Conservation (phyloP, 2,329 filamentous ascomycete genomes). For the Alternaria viburni region DNA sequence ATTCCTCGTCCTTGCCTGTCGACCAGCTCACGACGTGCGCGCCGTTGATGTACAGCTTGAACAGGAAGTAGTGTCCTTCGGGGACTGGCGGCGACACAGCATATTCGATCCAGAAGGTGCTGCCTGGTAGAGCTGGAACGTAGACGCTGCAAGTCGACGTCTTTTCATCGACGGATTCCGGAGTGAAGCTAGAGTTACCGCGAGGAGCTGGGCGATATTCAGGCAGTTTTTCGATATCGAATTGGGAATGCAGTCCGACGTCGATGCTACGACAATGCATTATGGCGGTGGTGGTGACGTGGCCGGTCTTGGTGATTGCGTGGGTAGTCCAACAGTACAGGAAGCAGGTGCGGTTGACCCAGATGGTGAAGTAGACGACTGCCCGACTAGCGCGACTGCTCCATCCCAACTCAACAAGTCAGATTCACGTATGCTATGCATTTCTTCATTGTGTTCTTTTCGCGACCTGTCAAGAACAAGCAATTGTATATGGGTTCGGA, state of each 20-base stretch:
- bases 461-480: neutral
- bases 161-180: constrained; percentile 25
- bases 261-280: constrained; percentile 49
- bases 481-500: neutral
- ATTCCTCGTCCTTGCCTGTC: constrained; percentile 50
- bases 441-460: neutral
- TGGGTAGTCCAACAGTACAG: neutral
- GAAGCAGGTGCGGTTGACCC: neutral
- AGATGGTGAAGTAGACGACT: neutral
- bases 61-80: constrained; percentile 48
- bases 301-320: neutral
- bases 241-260: constrained; percentile 51
- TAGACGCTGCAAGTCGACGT: constrained; percentile 44
- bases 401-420: neutral
- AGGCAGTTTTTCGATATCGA: constrained; percentile 48
- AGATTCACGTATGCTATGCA: neutral
- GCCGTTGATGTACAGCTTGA: constrained; percentile 55
- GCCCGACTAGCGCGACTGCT: neutral
- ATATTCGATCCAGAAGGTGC: constrained; percentile 55
- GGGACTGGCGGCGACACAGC: constrained; percentile 39
- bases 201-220: constrained; percentile 42
- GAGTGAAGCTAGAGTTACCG: constrained; percentile 8
- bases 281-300: neutral
- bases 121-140: constrained; percentile 43
- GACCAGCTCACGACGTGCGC: constrained; percentile 53